phyloP scores from a whole-genome alignment of 1,139 yeast species.

The Nakaseomyces sp. region DNA sequence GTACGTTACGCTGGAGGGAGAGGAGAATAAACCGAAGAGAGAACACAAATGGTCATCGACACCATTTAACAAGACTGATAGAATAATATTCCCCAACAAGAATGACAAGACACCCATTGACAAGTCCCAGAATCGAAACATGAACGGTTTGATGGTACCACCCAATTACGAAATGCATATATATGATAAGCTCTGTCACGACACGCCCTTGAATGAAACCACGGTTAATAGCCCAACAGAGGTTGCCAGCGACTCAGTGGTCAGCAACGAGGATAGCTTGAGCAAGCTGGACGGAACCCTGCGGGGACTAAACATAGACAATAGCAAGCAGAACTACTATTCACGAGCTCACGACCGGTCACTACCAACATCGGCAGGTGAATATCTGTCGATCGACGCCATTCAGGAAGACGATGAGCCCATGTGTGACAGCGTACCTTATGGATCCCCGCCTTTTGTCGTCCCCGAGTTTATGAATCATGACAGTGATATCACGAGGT shows the following conservation, averaged over 20 bases:
- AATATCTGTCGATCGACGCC: not conserved
- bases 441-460: not conserved
- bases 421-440: too few species aligned
- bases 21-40: conserved; percentile 12
- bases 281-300: not conserved
- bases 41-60: conserved; percentile 5
- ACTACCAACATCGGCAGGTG: conserved; percentile 1
- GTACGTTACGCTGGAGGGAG: conserved; percentile 16
- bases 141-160: conserved; percentile 50
- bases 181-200: conserved; percentile 42
- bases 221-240: not conserved
- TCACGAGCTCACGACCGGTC: not conserved
- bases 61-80: not conserved
- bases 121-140: conserved; percentile 7
- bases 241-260: not conserved
- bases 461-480: not conserved
- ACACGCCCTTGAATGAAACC: not conserved
- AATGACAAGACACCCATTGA: conserved; percentile 12
- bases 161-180: conserved; percentile 82
- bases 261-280: conserved; percentile 2
- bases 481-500: not conserved
- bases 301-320: not conserved
- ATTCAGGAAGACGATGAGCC: not conserved
- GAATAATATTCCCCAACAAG: not conserved
- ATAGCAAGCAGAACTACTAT: not conserved